Evolutionary conservation across 129 eudicot genomes (phyloP), one percentile per base, ranked within the genome.

Genomic region (Silybum marianum): DNA sequence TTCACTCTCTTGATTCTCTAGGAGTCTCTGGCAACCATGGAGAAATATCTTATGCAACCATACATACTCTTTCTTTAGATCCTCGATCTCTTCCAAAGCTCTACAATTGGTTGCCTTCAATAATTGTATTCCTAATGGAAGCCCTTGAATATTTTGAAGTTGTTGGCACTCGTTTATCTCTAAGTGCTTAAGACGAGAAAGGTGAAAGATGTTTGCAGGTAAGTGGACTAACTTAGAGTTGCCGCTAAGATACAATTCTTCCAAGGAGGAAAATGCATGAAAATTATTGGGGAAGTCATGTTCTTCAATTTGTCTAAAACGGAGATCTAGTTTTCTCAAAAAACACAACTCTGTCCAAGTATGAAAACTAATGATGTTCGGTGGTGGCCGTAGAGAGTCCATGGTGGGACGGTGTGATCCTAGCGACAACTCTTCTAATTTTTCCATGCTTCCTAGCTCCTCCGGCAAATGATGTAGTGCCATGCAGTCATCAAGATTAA

Each of bases 301-400:
- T 8, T 30, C 74, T 18, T 18, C 14, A 22, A 71, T 71, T 0
- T n/a, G 48, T 71, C 74, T 32, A 39, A 46, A 7, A n/a, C 48
- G 34, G 51, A 71, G 74, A 34, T 71, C 36, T 8, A 71, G 19
- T 71, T 34, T 71, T 71, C 24, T 71, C 74, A 71, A 34, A 14
- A 11, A 32, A 71, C 24, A 71, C 26, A 71, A 34, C 36, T 9
- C 8, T 71, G 74, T 22, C 67, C 12, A 60, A 60, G 67, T 70
- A 70, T 36, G 21, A 18, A 70, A 6, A 13, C 16, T 3, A 13
- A n/a, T 7, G 74, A 30, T 0, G 22, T 70, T 18, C 21, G 11
- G 0, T 16, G 23, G 7, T n/a, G n/a, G n/a, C 65, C 22, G 1
- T 60, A 9, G 67, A 3, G 10, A n/a, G 9, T 25, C 28, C 36